phyloP scores from a whole-genome alignment of 192 early-diverging fungal species.

The Coemansia sp. region DNA sequence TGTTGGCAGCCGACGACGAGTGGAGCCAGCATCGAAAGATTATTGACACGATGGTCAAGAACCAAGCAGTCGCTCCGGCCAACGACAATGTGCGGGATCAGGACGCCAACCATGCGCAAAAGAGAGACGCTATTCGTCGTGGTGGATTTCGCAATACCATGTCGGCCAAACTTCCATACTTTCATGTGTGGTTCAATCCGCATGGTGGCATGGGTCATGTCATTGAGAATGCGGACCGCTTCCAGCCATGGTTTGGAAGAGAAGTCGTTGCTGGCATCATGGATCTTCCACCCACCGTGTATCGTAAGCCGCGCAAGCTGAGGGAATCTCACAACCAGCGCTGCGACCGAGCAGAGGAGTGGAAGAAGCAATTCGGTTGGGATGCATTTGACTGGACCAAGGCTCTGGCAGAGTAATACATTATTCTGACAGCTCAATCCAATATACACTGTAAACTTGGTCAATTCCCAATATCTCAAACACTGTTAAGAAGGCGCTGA shows the following conservation, averaged over 20 bases:
- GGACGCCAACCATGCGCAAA: slow-evolving; percentile 31
- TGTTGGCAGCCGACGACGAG: slow-evolving; percentile 78
- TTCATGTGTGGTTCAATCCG: slow-evolving; percentile 96
- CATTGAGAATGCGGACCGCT: slow-evolving; percentile 85
- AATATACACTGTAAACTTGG: background rate
- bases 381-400: slow-evolving; percentile 85
- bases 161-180: slow-evolving; percentile 86
- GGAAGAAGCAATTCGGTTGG: slow-evolving; percentile 66
- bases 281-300: slow-evolving; percentile 76
- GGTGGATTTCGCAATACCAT: slow-evolving; percentile 74
- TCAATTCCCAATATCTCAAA: background rate
- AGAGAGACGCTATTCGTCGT: slow-evolving; percentile 33
- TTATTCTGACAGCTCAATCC: background rate
- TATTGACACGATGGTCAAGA: slow-evolving; percentile 74
- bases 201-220: slow-evolving; percentile 92
- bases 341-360: slow-evolving; percentile 57
- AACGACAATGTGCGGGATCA: slow-evolving; percentile 33
- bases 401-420: slow-evolving; percentile 18
- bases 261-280: slow-evolving; percentile 82
- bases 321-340: slow-evolving; percentile 57
- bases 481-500: background rate
- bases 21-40: slow-evolving; percentile 86
- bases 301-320: slow-evolving; percentile 68
- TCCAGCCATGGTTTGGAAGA: slow-evolving; percentile 87
- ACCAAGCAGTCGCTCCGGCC: slow-evolving; percentile 4